A percentile compares a stretch with the other conserved stretches of the same genome.
Conservation (phyloP, 2,329 filamentous ascomycete species). For the Fusarium sp. region DNA sequence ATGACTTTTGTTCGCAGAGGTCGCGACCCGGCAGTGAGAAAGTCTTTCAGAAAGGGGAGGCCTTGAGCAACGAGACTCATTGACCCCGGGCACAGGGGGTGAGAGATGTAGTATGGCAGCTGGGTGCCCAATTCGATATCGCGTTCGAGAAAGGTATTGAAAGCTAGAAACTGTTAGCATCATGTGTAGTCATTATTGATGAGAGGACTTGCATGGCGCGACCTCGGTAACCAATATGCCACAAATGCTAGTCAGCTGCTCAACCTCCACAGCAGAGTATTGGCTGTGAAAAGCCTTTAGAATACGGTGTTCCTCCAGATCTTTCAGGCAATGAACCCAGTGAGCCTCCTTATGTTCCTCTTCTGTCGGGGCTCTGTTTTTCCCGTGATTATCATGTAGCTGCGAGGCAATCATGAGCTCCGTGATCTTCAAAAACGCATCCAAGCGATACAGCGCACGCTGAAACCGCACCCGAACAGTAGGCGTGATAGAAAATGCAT, state of each 20-base stretch:
- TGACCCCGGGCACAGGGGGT: not conserved
- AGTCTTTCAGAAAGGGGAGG: slow-evolving; percentile 4
- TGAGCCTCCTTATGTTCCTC: not conserved
- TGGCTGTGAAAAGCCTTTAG: not conserved
- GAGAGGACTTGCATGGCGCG: not conserved
- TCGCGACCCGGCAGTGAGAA: not conserved
- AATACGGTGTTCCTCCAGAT: slow-evolving; percentile 5
- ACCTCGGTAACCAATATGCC: not conserved
- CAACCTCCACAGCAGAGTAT: slow-evolving; percentile 6
- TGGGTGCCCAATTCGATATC: slow-evolving; percentile 11
- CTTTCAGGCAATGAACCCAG: not conserved
- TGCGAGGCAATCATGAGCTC: not conserved
- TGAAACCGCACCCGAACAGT: slow-evolving; percentile 7
- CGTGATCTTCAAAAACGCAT: not conserved
- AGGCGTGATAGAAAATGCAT: not conserved
- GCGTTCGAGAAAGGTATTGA: slow-evolving; percentile 17
- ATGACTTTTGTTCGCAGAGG: not conserved
- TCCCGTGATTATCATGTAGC: not conserved
- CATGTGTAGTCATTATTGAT: not conserved
- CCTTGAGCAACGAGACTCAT: slow-evolving; percentile 1
- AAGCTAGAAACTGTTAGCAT: not conserved
- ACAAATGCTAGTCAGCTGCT: slow-evolving; percentile 4
- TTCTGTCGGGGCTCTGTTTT: not conserved
- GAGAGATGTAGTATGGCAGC: slow-evolving; percentile 1
- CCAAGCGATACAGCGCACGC: slow-evolving; percentile 17